These are phyloP conservation scores for Termitomyces sp. DNA, from an alignment of 768 basidiomycete genomes.

Conservation along the genomic window DNA sequence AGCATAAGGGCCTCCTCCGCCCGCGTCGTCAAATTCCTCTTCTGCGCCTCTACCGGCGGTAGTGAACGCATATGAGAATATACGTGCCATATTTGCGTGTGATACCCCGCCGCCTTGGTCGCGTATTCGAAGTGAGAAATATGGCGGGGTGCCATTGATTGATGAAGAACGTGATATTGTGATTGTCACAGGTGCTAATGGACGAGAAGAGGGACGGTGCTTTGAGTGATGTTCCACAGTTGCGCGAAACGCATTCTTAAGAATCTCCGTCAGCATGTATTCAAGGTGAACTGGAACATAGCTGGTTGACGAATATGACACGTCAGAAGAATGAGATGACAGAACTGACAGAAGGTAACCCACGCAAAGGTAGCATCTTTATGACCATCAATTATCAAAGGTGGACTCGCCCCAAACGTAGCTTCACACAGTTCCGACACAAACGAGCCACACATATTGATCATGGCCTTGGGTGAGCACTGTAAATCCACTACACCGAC, in stretches of 20 bases:
- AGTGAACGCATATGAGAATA: conserved; percentile 91
- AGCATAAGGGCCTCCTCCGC: conserved; percentile 67
- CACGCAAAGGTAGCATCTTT: conserved; percentile 72
- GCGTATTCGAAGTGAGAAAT: conserved; percentile 72
- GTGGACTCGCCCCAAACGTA: conserved; percentile 68
- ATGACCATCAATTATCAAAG: conserved; percentile 66
- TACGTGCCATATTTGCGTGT: conserved; percentile 63
- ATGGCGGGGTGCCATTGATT: conserved; percentile 29
- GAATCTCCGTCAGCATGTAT: conserved; percentile 85
- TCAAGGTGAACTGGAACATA: conserved; percentile 89
- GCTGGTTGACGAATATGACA: conserved; percentile 18
- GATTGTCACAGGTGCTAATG: conserved; percentile 58
- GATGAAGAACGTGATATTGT: conserved; percentile 60
- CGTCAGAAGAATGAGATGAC: conserved; percentile 2
- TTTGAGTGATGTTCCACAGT: conserved; percentile 72
- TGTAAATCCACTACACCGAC: conserved; percentile 71
- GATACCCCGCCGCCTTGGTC: conserved; percentile 87
- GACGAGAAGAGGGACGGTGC: conserved; percentile 26
- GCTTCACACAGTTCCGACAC: conserved; percentile 82
- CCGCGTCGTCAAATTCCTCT: conserved; percentile 30
- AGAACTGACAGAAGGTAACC: conserved; percentile 24
- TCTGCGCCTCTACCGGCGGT: conserved; percentile 58
- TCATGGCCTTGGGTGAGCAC: conserved; percentile 69
- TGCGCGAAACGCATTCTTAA: conserved; percentile 89
- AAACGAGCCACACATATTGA: conserved; percentile 76